Conservation (phyloP, 2,329 filamentous ascomycete genomes). For the Verruconis gallopava region DNA sequence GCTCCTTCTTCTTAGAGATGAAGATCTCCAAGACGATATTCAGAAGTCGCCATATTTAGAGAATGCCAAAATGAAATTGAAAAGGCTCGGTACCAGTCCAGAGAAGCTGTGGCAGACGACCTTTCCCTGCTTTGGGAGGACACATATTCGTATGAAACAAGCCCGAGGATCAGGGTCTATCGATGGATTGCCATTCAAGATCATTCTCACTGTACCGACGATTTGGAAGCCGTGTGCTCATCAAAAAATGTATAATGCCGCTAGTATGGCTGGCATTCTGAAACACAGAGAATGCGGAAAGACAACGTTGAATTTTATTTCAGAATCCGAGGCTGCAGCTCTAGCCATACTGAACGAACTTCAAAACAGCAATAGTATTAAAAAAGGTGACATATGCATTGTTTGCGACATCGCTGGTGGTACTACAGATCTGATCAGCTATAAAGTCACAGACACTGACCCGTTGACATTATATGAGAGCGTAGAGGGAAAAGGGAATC, state of each 20-base stretch:
- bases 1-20: not conserved
- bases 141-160: not conserved
- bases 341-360: not conserved
- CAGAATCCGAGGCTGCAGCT: conserved; percentile 3
- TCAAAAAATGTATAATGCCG: not conserved
- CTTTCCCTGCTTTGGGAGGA: not conserved
- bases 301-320: not conserved
- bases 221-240: not conserved
- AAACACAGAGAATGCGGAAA: not conserved
- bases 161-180: not conserved
- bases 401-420: conserved; percentile 1
- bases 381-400: not conserved
- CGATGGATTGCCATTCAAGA: not conserved
- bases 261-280: not conserved
- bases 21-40: not conserved
- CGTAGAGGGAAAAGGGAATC: not conserved
- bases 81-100: not conserved
- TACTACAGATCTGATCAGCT: conserved; percentile 1
- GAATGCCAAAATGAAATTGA: not conserved
- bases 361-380: not conserved
- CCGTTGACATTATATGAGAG: not conserved
- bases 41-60: not conserved
- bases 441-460: not conserved
- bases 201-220: not conserved
- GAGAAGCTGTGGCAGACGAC: not conserved